Conservation (phyloP, 1,284 basidiomycete genomes). For the Cystobasidium sp. region DNA sequence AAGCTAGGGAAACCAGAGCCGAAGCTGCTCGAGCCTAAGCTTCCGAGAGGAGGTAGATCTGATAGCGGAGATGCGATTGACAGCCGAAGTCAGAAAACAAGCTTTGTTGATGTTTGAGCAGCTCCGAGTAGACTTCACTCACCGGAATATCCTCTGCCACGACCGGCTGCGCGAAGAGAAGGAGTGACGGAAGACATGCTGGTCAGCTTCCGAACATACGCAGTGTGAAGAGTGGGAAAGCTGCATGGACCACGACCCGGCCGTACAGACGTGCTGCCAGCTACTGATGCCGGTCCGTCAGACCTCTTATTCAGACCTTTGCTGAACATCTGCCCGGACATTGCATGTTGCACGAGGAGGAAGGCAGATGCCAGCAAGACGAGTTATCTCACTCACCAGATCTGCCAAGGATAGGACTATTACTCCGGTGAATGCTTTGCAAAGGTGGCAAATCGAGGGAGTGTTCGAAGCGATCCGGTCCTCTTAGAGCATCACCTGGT, state of each 20-base stretch:
- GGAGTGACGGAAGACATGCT: background rate
- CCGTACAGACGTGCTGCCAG: no score
- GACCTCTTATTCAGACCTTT: no score
- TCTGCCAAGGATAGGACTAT: conserved; percentile 20
- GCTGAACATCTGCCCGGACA: no score
- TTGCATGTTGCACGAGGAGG: background rate
- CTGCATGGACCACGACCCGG: no score
- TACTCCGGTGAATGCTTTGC: conserved; percentile 14
- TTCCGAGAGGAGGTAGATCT: conserved; percentile 14
- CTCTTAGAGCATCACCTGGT: conserved; percentile 8
- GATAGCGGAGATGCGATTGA: background rate
- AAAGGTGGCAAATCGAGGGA: conserved; percentile 27
- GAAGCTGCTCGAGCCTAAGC: background rate
- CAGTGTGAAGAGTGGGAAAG: background rate
- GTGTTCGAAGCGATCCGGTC: conserved; percentile 22
- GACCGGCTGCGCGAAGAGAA: background rate
- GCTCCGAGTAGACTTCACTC: background rate
- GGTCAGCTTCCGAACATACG: no score
- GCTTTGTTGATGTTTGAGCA: background rate
- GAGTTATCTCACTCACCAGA: conserved; percentile 6
- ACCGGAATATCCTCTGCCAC: background rate
- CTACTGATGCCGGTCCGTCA: no score
- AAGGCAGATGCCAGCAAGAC: background rate
- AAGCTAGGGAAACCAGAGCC: background rate
- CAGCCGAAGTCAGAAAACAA: background rate